Evolutionary conservation across 495 filamentous ascomycete species (phyloP), one percentile per base, ranked within the genome.

Genomic region (Trichocladium antarcticum): DNA sequence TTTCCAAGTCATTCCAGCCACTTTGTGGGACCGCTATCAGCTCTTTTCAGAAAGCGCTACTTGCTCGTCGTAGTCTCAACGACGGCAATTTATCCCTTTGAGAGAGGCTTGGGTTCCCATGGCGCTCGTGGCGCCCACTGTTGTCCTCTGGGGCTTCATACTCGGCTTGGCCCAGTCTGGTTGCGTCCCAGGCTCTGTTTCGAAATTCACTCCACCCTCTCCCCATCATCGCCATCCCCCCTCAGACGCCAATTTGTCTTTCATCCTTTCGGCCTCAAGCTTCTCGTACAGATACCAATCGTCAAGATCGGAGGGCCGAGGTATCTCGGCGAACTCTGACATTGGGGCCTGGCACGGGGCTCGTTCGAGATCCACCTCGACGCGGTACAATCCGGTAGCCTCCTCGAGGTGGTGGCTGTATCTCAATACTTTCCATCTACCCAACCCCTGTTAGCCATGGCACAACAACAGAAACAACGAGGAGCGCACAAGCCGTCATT

Each of bases 401-500:
- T 17, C 42, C 50, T 69, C 61, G 6, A 59, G 54, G 37, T 63
- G 67, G 39, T 57, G 64, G n/a, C 68, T 59, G 51, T 68, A 70
- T 31, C 61, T 62, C 15, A 49, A 56, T 19, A 76, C 14, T 31
- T 41, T 57, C 53, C 64, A 67, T 32, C 67, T 69, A 15, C 1
- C 6, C 19, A 24, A 22, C 0, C 0, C 0, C n/a, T 4, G 15
- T 41, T 43, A n/a, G 53, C 58, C 37, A 16, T 49, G 52, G 16
- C 37, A 28, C 17, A 34, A 12, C 6, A 38, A 38, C 15, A 9
- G 24, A 39, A 0, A 31, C 6, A 10, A 0, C 8, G 2, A 42
- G 3, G 16, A 1, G 66, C 68, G 44, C 60, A 77, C 71, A 73
- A 45, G 41, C 74, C 74, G 52, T 77, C 74, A 35, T 74, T 74